These are phyloP conservation scores for Globisporangium abappressorium DNA, from an alignment of 352 stramenopile genomes.

Conservation along the genomic window DNA sequence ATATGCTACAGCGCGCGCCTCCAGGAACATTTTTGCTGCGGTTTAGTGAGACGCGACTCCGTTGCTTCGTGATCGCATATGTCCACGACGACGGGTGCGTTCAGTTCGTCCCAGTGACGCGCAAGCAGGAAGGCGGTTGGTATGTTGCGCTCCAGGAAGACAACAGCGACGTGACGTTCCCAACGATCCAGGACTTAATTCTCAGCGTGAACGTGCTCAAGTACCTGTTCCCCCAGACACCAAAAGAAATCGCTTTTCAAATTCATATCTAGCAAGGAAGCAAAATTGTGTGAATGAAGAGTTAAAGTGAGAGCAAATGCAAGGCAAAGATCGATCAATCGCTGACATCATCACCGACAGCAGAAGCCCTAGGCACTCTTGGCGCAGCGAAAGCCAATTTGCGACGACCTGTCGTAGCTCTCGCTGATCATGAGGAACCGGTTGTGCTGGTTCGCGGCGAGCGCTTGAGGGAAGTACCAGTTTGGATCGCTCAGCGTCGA, in stretches of 20 bases:
- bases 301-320: neutral
- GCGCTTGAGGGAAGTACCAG: slow-evolving; percentile 84
- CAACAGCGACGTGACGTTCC: slow-evolving; percentile 47
- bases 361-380: slow-evolving; percentile 20
- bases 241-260: slow-evolving; percentile 64
- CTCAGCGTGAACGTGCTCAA: slow-evolving; percentile 77
- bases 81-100: slow-evolving; percentile 58
- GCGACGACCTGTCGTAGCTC: slow-evolving; percentile 68
- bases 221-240: slow-evolving; percentile 77
- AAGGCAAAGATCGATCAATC: neutral
- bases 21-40: slow-evolving; percentile 75
- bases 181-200: slow-evolving; percentile 66
- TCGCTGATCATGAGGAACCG: slow-evolving; percentile 71
- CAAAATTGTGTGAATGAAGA: neutral
- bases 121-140: slow-evolving; percentile 39
- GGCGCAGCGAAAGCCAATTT: slow-evolving; percentile 76
- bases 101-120: slow-evolving; percentile 77
- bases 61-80: slow-evolving; percentile 72
- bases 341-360: neutral
- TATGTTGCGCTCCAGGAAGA: slow-evolving; percentile 63
- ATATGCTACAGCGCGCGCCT: slow-evolving; percentile 66
- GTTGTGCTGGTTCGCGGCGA: slow-evolving; percentile 64
- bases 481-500: slow-evolving; percentile 72
- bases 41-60: slow-evolving; percentile 70
- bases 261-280: slow-evolving; percentile 16